These are phyloP conservation scores for Phialophora chinensis DNA, from an alignment of 2,329 filamentous ascomycete species.

Conservation along the genomic window DNA sequence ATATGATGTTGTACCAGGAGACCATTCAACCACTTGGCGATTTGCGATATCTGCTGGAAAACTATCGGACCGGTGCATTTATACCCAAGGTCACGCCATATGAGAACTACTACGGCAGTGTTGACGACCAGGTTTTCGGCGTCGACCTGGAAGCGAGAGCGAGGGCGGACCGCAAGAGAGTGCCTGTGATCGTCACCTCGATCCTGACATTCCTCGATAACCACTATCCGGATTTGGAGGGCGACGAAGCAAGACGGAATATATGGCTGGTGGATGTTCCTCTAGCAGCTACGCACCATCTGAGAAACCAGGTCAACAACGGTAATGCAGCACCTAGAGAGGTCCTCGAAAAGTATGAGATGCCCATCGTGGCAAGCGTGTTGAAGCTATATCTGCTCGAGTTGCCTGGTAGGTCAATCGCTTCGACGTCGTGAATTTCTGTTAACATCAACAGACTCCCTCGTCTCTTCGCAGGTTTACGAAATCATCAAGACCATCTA, in stretches of 20 bases:
- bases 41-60: constrained; percentile 91
- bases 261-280: constrained; percentile 97
- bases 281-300: constrained; percentile 79
- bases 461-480: constrained; percentile 97
- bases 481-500: constrained; percentile 99
- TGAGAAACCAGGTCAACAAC: constrained; percentile 83
- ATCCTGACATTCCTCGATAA: constrained; percentile 95
- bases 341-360: constrained; percentile 83
- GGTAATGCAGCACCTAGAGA: constrained; percentile 79
- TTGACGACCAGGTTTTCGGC: constrained; percentile 96
- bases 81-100: constrained; percentile 89
- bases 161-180: constrained; percentile 90
- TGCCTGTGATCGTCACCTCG: constrained; percentile 88
- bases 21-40: constrained; percentile 94
- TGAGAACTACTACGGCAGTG: constrained; percentile 98
- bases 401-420: constrained; percentile 74
- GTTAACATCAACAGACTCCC: constrained; percentile 71
- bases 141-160: constrained; percentile 96
- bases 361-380: constrained; percentile 89
- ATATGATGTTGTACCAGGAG: constrained; percentile 99
- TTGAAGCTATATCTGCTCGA: constrained; percentile 95
- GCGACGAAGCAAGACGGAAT: constrained; percentile 86
- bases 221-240: constrained; percentile 95
- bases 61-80: constrained; percentile 93
- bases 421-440: background rate